phyloP scores from a whole-genome alignment of 768 basidiomycete genomes.

The Peribolospora kevripleyi region DNA sequence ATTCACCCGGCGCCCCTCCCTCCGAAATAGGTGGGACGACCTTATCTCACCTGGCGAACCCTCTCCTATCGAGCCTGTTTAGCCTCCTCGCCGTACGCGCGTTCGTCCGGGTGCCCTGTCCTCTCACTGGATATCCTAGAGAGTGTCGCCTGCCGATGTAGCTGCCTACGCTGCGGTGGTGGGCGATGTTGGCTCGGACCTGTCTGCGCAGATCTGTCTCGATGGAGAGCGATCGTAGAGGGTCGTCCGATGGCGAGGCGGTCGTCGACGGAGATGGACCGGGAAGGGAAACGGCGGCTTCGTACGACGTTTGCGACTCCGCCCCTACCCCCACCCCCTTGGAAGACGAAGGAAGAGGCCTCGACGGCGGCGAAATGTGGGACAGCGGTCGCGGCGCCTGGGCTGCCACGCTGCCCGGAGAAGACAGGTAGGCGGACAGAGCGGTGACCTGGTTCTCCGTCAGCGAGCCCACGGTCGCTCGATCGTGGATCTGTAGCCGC shows the following conservation, averaged over 20 bases:
- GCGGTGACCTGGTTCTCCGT: conserved; percentile 68
- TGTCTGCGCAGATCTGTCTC: conserved; percentile 65
- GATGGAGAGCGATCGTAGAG: conserved; percentile 49
- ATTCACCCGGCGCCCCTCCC: no score
- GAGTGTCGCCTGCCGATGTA: conserved; percentile 83
- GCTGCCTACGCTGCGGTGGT: conserved; percentile 79
- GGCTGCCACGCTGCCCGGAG: conserved; percentile 28
- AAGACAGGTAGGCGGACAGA: conserved; percentile 81
- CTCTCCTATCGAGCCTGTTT: conserved; percentile 52
- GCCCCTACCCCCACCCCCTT: no score
- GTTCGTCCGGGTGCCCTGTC: conserved; percentile 77
- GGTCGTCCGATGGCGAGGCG: conserved; percentile 27
- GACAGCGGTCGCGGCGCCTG: conserved; percentile 28
- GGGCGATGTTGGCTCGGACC: conserved; percentile 72
- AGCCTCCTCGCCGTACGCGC: conserved; percentile 73
- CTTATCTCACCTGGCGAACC: conserved; percentile 11
- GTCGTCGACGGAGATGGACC: conserved; percentile 21
- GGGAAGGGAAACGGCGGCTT: conserved; percentile 10
- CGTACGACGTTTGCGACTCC: no score
- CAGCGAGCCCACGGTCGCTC: conserved; percentile 52
- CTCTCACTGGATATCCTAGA: conserved; percentile 76
- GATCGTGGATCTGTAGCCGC: conserved; percentile 73
- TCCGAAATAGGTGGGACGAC: no score
- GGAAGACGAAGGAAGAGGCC: no score
- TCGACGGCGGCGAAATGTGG: neutral